Percentiles rank a stretch among this genome's conserved stretches.
phyloP scores from a whole-genome alignment of 2,329 filamentous ascomycete genomes.

The Sclerotinia subarctica region DNA sequence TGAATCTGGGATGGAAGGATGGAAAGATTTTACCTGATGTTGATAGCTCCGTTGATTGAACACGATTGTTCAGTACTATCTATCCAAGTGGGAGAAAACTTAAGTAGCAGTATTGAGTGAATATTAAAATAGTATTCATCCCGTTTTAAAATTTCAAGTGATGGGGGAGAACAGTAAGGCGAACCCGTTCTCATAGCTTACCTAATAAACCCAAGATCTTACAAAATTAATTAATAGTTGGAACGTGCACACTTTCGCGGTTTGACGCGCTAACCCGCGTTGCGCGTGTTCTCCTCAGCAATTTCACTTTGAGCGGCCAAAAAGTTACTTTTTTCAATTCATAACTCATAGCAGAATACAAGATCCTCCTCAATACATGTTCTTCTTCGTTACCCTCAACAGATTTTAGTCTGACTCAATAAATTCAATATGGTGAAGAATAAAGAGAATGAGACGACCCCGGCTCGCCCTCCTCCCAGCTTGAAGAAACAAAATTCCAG shows the following conservation, averaged over 20 bases:
- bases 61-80: not conserved
- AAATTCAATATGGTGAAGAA: constrained; percentile 27
- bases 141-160: not conserved
- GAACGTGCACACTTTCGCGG: constrained; percentile 7
- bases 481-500: constrained; percentile 38
- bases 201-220: too few species aligned
- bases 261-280: constrained; percentile 11
- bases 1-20: too few species aligned
- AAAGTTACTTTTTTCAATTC: constrained; percentile 3
- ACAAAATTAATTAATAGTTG: not conserved
- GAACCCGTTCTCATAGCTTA: too few species aligned
- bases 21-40: too few species aligned
- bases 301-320: not conserved
- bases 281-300: not conserved
- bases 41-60: not conserved
- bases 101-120: not conserved
- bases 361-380: not conserved
- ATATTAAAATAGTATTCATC: not conserved
- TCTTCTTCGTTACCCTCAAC: not conserved
- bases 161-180: too few species aligned
- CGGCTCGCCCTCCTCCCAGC: constrained; percentile 32
- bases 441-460: constrained; percentile 29
- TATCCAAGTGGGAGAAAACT: not conserved
- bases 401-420: not conserved
- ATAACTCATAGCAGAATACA: not conserved